These are phyloP conservation scores for Euphorbia lathyris DNA, from an alignment of 345 rosid genomes.

Conservation along the genomic window DNA sequence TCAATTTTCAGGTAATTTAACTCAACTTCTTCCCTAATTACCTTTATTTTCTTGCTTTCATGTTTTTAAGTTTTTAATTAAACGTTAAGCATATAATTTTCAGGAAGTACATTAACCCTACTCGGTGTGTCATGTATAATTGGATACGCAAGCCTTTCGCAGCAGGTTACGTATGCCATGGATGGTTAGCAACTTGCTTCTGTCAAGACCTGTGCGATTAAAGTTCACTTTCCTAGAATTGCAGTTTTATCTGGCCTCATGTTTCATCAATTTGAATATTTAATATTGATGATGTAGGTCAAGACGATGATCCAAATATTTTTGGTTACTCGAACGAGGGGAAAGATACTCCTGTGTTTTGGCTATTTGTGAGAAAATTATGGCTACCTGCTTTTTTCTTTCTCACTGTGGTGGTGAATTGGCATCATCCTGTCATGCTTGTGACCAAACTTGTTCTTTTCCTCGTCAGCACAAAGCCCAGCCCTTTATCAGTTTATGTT, in stretches of 20 bases:
- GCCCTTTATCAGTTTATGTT: conserved; percentile 49
- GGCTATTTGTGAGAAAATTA: conserved; percentile 35
- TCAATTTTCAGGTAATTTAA: conserved; percentile 21
- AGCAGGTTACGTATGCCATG: conserved; percentile 28
- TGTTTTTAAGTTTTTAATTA: not conserved
- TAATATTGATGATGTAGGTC: conserved; percentile 27
- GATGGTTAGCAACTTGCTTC: conserved; percentile 28
- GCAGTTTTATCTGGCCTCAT: not conserved
- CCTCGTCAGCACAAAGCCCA: conserved; percentile 46
- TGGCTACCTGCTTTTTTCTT: conserved; percentile 44
- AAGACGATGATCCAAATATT: conserved; percentile 20
- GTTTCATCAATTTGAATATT: not conserved
- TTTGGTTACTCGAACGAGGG: conserved; percentile 19
- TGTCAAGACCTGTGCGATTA: not conserved
- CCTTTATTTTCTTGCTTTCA: not conserved
- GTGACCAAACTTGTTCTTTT: conserved; percentile 29
- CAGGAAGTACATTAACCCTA: conserved; percentile 15
- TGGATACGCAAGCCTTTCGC: conserved; percentile 26
- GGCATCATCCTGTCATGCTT: conserved; percentile 37
- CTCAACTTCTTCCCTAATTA: not conserved
- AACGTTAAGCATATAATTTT: not conserved
- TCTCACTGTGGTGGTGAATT: conserved; percentile 36
- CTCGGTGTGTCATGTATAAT: conserved; percentile 27
- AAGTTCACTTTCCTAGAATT: not conserved
- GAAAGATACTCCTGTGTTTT: conserved; percentile 25